Evolutionary conservation across 2,329 filamentous ascomycete species (phyloP).

Genomic region (Diaporthe sp.): DNA sequence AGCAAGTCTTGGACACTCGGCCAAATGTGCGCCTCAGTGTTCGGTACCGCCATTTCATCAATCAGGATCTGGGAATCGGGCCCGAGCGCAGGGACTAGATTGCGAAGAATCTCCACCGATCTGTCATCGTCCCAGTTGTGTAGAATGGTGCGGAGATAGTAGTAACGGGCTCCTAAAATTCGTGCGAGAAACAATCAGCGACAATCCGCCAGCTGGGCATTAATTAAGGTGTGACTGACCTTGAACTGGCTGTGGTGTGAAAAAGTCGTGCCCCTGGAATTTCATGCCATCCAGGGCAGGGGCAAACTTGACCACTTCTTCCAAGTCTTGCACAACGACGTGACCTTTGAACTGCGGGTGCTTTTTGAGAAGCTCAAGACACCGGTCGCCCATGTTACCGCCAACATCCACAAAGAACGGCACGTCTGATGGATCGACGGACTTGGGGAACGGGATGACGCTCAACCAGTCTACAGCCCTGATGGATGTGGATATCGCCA

Average conservation of each 20-base stretch:
- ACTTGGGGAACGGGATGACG: background rate
- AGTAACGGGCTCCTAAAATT: background rate
- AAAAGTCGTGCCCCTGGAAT: conserved; percentile 28
- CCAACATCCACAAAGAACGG: conserved; percentile 4
- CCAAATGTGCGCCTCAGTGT: background rate
- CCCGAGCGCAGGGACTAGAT: background rate
- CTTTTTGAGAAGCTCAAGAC: background rate
- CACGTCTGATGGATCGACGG: background rate
- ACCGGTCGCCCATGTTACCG: conserved; percentile 1
- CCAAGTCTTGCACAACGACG: conserved; percentile 31
- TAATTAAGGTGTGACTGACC: background rate
- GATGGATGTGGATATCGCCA: background rate
- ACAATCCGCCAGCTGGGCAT: background rate
- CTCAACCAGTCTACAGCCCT: background rate
- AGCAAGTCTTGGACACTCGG: conserved; percentile 1
- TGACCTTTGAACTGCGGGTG: background rate
- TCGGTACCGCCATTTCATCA: background rate
- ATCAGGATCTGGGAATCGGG: background rate
- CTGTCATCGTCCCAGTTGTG: conserved; percentile 6
- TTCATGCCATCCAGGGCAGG: background rate
- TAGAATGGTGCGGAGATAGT: background rate
- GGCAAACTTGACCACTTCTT: conserved; percentile 3
- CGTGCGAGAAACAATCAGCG: background rate
- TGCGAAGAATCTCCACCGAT: conserved; percentile 8
- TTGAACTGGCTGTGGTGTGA: conserved; percentile 18